phyloP scores from a whole-genome alignment of 768 basidiomycete species.

The Pleurotus tuoliensis region DNA sequence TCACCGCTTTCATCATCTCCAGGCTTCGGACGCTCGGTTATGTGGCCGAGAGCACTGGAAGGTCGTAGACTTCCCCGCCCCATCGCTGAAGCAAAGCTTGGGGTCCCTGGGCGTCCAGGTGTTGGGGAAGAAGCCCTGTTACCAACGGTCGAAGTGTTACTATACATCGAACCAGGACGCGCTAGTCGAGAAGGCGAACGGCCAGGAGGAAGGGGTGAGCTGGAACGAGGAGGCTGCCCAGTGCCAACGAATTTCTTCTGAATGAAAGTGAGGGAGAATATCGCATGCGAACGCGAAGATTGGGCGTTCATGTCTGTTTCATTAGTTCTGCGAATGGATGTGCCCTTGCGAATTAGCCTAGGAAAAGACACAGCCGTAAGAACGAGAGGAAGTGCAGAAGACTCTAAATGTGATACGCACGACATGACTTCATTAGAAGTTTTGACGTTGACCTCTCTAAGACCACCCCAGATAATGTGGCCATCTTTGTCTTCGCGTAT shows the following conservation, averaged over 20 bases:
- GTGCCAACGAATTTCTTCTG: slow-evolving; percentile 85
- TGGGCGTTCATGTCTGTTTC: slow-evolving; percentile 99
- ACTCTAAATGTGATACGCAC: slow-evolving; percentile 40
- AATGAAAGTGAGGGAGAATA: slow-evolving; percentile 92
- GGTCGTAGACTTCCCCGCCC: slow-evolving; percentile 69
- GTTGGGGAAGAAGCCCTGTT: slow-evolving; percentile 73
- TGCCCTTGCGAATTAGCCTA: slow-evolving; percentile 86
- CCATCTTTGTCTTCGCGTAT: slow-evolving; percentile 98
- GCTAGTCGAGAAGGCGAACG: slow-evolving; percentile 76
- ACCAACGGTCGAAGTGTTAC: slow-evolving; percentile 15
- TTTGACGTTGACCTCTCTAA: slow-evolving; percentile 88
- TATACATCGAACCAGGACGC: slow-evolving; percentile 78
- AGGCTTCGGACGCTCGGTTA: slow-evolving; percentile 40
- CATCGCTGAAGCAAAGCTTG: slow-evolving; percentile 75
- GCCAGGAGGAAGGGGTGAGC: slow-evolving; percentile 70
- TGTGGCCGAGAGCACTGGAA: slow-evolving; percentile 75
- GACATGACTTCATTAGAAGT: slow-evolving; percentile 88
- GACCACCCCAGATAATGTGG: slow-evolving; percentile 94
- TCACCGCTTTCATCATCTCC: slow-evolving; percentile 69
- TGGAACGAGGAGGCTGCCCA: slow-evolving; percentile 64
- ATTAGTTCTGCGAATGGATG: slow-evolving; percentile 88
- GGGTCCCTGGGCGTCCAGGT: slow-evolving; percentile 66
- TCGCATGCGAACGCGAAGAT: slow-evolving; percentile 96
- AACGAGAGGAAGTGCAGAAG: background rate
- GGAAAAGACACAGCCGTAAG: slow-evolving; percentile 16